Percentiles rank a stretch among this genome's conserved stretches.
Conservation (phyloP, 331 rosid species). For the Telfairia occidentalis region DNA sequence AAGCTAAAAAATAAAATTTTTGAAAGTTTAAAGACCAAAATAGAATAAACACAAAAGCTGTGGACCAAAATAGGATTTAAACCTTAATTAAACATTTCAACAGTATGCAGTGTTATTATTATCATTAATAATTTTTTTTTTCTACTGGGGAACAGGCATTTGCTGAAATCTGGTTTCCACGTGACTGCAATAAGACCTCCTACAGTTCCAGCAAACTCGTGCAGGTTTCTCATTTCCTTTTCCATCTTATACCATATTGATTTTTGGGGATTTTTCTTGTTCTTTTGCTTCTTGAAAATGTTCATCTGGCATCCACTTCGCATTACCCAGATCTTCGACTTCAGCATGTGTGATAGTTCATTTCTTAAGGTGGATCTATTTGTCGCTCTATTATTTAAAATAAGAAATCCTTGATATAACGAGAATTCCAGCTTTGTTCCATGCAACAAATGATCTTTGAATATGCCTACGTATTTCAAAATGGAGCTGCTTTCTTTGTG, state of each 20-base stretch:
- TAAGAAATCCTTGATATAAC: not conserved
- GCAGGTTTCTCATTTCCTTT: conserved; percentile 50
- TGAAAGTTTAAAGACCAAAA: too few species aligned
- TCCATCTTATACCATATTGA: not conserved
- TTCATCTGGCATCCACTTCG: not conserved
- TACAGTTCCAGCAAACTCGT: conserved; percentile 86
- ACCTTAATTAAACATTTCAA: too few species aligned
- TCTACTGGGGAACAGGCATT: conserved; percentile 40
- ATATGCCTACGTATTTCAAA: not conserved
- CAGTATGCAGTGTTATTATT: not conserved
- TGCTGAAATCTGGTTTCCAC: conserved; percentile 83
- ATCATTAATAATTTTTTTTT: not conserved
- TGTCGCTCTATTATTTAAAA: not conserved
- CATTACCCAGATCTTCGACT: not conserved
- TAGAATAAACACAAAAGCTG: too few species aligned
- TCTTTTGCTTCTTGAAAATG: not conserved
- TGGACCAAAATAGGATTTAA: too few species aligned
- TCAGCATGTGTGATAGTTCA: not conserved
- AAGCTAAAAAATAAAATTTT: too few species aligned
- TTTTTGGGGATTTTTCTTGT: not conserved
- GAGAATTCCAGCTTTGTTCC: not conserved
- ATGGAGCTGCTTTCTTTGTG: not conserved
- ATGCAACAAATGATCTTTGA: not conserved
- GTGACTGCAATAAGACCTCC: conserved; percentile 97
- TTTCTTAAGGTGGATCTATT: not conserved